Evolutionary conservation across 495 filamentous ascomycete species (phyloP), one percentile per base, ranked within the genome.

Genomic region (Tuber calosporum): DNA sequence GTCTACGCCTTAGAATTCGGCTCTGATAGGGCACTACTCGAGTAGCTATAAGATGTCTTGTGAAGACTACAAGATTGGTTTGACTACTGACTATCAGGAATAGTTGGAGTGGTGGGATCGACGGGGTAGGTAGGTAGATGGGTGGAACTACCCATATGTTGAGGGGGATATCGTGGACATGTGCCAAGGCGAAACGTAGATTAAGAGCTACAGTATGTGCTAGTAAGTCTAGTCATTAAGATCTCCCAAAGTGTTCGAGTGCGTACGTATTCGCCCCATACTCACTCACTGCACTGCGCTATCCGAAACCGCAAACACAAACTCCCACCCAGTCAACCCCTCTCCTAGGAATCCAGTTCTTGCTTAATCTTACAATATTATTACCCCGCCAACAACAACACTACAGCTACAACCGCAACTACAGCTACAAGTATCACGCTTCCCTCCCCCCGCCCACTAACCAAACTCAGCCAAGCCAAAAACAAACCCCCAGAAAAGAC

Each of bases 341-440:
- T 15, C 53, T 62, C 53, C 3, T 7, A 62, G 26, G 11, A 30
- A 26, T 30, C n/a, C 26, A 9, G n/a, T 2, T 30, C 30, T 30
- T 30, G 13, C 26, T 30, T 3, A 17, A 62, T 62, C 53, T 62
- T 62, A 30, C n/a, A 62, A 30, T 30, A 30, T 62, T 7, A 62
- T 62, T 62, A 30, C 30, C 15, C 43, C 42, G 37, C n/a, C 41
- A 38, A 41, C 62, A 58, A 11, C 39, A n/a, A n/a, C n/a, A 4
- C 70, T 72, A 72, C 70, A 68, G 30, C 66, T 72, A 70, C 71
- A 72, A 34, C 68, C 40, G 41, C 71, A 40, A 40, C 71, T 42
- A 30, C 38, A 41, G 70, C 62, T 58, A 72, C 62, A 40, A 42
- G n/a, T 17, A 48, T 39, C 40, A 30, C 20, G n/a, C 39, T 39